These are phyloP conservation scores for Saccharum hybrid DNA, from an alignment of 202 grass and related monocot species.

Conservation along the genomic window DNA sequence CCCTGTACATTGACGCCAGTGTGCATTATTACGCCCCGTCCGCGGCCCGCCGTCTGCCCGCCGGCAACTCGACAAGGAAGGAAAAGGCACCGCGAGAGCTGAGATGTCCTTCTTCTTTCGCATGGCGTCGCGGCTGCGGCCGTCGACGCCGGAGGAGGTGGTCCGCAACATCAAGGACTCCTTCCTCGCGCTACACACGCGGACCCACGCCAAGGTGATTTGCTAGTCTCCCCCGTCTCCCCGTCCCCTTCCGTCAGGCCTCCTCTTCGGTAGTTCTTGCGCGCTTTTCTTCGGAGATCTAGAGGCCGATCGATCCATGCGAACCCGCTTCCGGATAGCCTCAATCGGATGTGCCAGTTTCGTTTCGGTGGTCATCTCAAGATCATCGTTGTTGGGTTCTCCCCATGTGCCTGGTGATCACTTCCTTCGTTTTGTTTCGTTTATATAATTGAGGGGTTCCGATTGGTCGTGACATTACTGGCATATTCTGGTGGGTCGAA, in stretches of 20 bases:
- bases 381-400: constrained; percentile 11
- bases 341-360: constrained; percentile 5
- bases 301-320: not conserved
- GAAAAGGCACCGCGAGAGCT: not conserved
- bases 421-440: constrained; percentile 3
- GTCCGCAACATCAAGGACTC: constrained; percentile 77
- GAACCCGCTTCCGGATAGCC: not conserved
- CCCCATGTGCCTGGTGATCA: constrained; percentile 1
- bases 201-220: constrained; percentile 71
- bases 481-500: not conserved
- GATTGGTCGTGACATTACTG: not conserved
- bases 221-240: not conserved
- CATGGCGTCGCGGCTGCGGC: constrained; percentile 59
- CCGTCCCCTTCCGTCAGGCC: not conserved
- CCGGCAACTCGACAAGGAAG: too few relatives aligned
- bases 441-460: not conserved
- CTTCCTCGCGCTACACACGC: constrained; percentile 73
- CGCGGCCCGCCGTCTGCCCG: not conserved
- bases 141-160: constrained; percentile 58
- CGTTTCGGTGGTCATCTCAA: not conserved
- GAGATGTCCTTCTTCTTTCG: constrained; percentile 76
- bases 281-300: not conserved
- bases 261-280: not conserved
- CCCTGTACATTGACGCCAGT: constrained; percentile 10
- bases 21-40: constrained; percentile 31